Base-by-base conservation (phyloP, 352 stramenopile species). In the Saprolegnia parasitica region DNA sequence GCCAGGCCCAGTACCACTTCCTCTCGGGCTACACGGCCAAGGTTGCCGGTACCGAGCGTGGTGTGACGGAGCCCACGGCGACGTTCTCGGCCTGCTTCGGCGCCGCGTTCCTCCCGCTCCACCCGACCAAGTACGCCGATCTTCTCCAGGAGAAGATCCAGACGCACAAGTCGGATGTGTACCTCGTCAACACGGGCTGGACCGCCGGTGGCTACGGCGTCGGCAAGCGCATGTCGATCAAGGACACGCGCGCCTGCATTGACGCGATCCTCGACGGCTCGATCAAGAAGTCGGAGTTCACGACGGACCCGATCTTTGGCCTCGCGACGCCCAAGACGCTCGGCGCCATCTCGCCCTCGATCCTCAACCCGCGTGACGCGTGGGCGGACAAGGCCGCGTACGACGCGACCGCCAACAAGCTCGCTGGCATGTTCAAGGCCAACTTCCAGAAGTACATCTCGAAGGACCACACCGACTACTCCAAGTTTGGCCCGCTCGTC, bases 1-100 rank as follows among this genome's bases (percentile, higher is more conserved):
- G 88, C 21, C 96, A 99, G 83, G 96, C 97, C 67, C 98, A 98
- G 92, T 99, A 99, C 79, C 96, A 99, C 78, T 99, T 99, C 80
- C 82, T 99, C 49, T 98, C 87, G 47, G 96, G 96, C 55, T 99
- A 99, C 83, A 99, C 97, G 23, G 96, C 96, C 65, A 99, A 99
- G 82, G 96, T 99, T 68, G 97, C 97, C 37, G 97, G 97, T 70
- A 99, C 97, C 35, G 97, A 99, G 80, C 88, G 96, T 68, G 97
- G 97, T 56, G 86, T 99, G 56, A 98, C 86, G 45, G 95, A 99
- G 77, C 97, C 96, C 21, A 87, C 81, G 57, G 88, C 97, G 20
- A 99, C 93, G 40, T 99, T 99, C 81, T 97, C 81, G 62, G 88
- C 96, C 16, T 99, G 97, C 80, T 99, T 99, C 78, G 97, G 97